Percentiles rank a stretch among this genome's conserved stretches.
These are phyloP conservation scores for Aspergillus affinis DNA, from an alignment of 495 filamentous ascomycete species.

Conservation along the genomic window DNA sequence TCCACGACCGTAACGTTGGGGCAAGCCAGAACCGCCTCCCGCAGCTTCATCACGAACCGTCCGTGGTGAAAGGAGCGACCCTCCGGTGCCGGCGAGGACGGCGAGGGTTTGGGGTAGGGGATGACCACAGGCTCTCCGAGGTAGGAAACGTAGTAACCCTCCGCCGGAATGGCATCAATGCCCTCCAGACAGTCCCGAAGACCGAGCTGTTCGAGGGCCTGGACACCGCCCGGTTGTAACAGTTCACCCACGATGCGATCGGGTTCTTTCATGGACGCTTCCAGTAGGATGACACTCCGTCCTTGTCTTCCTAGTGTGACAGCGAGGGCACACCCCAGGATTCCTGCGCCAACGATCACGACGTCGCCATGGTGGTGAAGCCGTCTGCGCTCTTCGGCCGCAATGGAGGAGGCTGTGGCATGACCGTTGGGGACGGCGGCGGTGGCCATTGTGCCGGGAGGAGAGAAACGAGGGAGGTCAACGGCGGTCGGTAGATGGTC, in stretches of 20 bases:
- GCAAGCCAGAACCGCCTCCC: conserved; percentile 62
- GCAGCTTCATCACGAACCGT: conserved; percentile 74
- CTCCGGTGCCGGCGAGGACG: conserved; percentile 47
- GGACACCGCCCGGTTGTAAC: conserved; percentile 87
- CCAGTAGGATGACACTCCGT: conserved; percentile 86
- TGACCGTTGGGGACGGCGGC: conserved; percentile 30
- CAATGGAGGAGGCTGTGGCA: conserved; percentile 25
- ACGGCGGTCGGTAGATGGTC: conserved; percentile 10
- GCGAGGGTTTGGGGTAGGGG: conserved; percentile 57
- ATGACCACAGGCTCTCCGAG: conserved; percentile 75
- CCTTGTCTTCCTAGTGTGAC: conserved; percentile 86
- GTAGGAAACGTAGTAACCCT: conserved; percentile 88
- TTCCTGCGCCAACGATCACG: conserved; percentile 85
- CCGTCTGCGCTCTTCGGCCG: conserved; percentile 41
- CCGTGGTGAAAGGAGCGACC: conserved; percentile 82
- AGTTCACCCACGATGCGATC: conserved; percentile 96
- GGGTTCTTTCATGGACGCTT: conserved; percentile 86
- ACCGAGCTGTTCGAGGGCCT: conserved; percentile 77
- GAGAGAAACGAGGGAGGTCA: conserved; percentile 13
- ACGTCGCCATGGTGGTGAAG: conserved; percentile 68
- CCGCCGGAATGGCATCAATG: conserved; percentile 79
- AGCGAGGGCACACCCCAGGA: conserved; percentile 85
- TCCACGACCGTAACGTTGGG: conserved; percentile 74
- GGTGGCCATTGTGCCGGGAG: conserved; percentile 25
- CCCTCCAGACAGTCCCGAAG: conserved; percentile 78